These are phyloP conservation scores for Tetrastigma voinierianum DNA, from an alignment of 164 flowering plant genomes.

Conservation along the genomic window DNA sequence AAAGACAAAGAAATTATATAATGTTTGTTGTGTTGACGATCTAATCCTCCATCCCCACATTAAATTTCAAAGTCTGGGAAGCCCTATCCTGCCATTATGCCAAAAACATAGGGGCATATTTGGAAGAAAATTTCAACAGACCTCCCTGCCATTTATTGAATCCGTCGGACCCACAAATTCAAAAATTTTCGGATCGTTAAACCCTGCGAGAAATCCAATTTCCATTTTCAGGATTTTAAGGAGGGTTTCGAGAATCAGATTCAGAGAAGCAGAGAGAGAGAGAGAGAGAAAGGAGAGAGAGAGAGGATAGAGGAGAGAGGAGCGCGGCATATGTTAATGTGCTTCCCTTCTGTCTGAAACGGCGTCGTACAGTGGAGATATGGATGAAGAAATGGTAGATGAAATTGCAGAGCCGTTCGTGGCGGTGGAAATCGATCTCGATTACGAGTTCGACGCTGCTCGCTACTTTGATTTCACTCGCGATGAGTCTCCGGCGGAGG, in stretches of 20 bases:
- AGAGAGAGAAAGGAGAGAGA: too few relatives aligned
- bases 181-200: constrained; percentile 8
- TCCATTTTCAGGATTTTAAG: constrained; percentile 11
- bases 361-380: too few relatives aligned
- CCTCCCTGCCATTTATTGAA: not conserved
- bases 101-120: constrained; percentile 14
- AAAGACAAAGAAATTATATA: constrained; percentile 14
- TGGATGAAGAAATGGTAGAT: constrained; percentile 64
- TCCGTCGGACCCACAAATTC: constrained; percentile 7
- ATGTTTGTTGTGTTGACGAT: constrained; percentile 10
- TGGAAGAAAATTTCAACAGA: constrained; percentile 10
- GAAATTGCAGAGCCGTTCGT: constrained; percentile 26
- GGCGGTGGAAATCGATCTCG: constrained; percentile 66
- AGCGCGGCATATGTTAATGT: too few relatives aligned
- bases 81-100: not conserved
- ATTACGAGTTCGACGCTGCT: constrained; percentile 85
- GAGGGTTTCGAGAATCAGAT: constrained; percentile 18
- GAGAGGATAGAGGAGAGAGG: too few relatives aligned
- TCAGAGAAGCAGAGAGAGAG: not conserved
- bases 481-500: constrained; percentile 51
- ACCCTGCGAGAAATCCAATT: constrained; percentile 1
- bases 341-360: too few relatives aligned
- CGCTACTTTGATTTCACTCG: constrained; percentile 68
- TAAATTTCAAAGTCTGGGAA: constrained; percentile 14
- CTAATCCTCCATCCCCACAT: constrained; percentile 1